phyloP scores from a whole-genome alignment of 1,284 basidiomycete genomes.

The Kalmanozyma brasiliensis region DNA sequence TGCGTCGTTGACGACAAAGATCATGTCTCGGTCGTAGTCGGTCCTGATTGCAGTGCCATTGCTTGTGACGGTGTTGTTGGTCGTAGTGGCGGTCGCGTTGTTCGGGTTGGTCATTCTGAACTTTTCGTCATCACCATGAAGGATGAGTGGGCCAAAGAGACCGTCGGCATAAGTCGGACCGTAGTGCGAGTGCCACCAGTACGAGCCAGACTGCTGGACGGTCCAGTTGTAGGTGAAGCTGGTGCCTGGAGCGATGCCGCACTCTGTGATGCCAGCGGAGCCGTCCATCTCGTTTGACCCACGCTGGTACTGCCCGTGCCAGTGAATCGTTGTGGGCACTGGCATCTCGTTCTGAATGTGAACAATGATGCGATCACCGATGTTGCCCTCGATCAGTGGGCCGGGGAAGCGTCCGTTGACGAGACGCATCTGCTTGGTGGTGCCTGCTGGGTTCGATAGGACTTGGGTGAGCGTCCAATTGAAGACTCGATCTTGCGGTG shows the following conservation, averaged over 20 bases:
- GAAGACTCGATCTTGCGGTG: slow-evolving; percentile 48
- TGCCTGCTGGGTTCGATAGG: slow-evolving; percentile 49
- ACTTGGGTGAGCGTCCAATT: slow-evolving; percentile 52
- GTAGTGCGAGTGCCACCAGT: slow-evolving; percentile 69
- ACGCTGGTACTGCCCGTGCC: slow-evolving; percentile 64
- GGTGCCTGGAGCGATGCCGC: slow-evolving; percentile 58
- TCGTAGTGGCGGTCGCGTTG: slow-evolving; percentile 9
- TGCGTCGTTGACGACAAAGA: slow-evolving; percentile 55
- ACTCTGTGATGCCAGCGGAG: slow-evolving; percentile 61
- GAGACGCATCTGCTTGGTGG: slow-evolving; percentile 51
- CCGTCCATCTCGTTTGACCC: slow-evolving; percentile 60
- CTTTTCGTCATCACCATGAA: slow-evolving; percentile 65
- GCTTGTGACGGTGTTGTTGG: slow-evolving; percentile 6
- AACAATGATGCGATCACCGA: slow-evolving; percentile 59
- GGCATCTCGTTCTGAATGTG: slow-evolving; percentile 54
- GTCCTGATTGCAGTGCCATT: slow-evolving; percentile 38
- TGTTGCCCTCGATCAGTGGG: slow-evolving; percentile 52
- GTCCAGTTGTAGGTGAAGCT: slow-evolving; percentile 54
- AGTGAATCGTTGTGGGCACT: slow-evolving; percentile 50
- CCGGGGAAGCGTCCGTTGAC: slow-evolving; percentile 58
- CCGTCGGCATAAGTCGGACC: slow-evolving; percentile 60
- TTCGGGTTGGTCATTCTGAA: slow-evolving; percentile 21
- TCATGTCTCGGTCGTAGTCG: slow-evolving; percentile 59
- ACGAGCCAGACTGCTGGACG: slow-evolving; percentile 68
- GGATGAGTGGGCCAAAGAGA: slow-evolving; percentile 62